phyloP scores from a whole-genome alignment of 257 asterid species.

The Buddleja alternifolia region DNA sequence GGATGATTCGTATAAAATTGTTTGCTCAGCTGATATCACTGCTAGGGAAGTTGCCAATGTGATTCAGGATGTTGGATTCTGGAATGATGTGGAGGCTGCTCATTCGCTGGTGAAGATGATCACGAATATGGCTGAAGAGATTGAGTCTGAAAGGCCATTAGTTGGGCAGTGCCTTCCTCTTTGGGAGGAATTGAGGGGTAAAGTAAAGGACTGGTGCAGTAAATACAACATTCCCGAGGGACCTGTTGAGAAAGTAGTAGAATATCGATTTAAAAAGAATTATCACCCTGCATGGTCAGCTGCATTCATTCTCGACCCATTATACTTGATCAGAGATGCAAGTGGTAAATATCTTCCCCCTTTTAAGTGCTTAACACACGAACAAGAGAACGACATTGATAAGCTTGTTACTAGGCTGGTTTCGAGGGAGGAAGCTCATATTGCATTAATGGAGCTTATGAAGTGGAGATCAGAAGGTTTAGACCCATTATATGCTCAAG shows the following conservation, averaged over 20 bases:
- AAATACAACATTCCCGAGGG: slow-evolving; percentile 55
- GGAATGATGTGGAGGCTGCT: slow-evolving; percentile 70
- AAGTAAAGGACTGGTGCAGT: slow-evolving; percentile 69
- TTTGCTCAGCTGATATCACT: slow-evolving; percentile 51
- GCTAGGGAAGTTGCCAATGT: slow-evolving; percentile 58
- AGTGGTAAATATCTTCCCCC: slow-evolving; percentile 92
- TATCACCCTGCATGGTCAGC: slow-evolving; percentile 94
- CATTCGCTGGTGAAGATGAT: slow-evolving; percentile 69
- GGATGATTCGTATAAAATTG: slow-evolving; percentile 65
- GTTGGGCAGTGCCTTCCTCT: slow-evolving; percentile 87
- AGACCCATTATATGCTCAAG: slow-evolving; percentile 87
- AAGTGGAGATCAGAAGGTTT: slow-evolving; percentile 89
- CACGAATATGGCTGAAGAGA: slow-evolving; percentile 63
- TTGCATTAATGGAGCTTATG: slow-evolving; percentile 83
- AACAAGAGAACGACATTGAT: slow-evolving; percentile 84
- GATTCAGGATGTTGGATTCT: slow-evolving; percentile 68
- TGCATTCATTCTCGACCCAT: slow-evolving; percentile 84
- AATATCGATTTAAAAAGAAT: slow-evolving; percentile 56
- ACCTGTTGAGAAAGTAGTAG: slow-evolving; percentile 61
- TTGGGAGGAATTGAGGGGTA: slow-evolving; percentile 70
- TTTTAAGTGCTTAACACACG: slow-evolving; percentile 67
- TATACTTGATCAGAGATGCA: slow-evolving; percentile 61
- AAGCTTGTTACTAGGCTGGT: slow-evolving; percentile 64
- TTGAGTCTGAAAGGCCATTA: slow-evolving; percentile 74
- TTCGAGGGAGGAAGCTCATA: slow-evolving; percentile 69